phyloP scores from a whole-genome alignment of 306 rosid species.

The Dalbergia cochinchinensis region DNA sequence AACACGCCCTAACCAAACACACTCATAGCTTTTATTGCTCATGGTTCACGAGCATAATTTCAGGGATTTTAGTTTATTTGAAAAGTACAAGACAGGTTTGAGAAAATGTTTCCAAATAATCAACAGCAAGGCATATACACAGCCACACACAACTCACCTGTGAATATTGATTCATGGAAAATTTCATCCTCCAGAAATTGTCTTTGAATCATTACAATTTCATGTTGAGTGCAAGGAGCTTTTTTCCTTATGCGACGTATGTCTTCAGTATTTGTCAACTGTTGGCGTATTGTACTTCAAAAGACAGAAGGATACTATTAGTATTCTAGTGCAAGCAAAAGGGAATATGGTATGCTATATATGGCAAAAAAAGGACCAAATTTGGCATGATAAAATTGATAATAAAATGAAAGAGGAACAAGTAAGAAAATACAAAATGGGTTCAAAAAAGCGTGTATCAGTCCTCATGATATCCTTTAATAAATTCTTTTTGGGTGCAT shows the following conservation, averaged over 20 bases:
- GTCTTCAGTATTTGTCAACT: slow-evolving; percentile 89
- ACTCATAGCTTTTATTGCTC: not conserved
- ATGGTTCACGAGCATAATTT: slow-evolving; percentile 3
- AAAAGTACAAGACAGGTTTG: not conserved
- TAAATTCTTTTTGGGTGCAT: not conserved
- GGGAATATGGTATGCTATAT: not conserved
- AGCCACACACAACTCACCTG: slow-evolving; percentile 61
- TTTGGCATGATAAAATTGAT: not conserved
- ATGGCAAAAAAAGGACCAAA: not conserved
- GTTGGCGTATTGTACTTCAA: slow-evolving; percentile 88
- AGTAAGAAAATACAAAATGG: not conserved
- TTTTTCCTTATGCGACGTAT: slow-evolving; percentile 92
- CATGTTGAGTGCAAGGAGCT: slow-evolving; percentile 90
- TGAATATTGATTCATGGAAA: slow-evolving; percentile 71
- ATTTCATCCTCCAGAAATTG: slow-evolving; percentile 83
- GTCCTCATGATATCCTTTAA: slow-evolving; percentile 18
- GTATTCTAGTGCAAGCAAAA: slow-evolving; percentile 33
- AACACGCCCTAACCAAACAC: not conserved
- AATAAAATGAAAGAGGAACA: slow-evolving; percentile 34
- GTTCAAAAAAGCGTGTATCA: not conserved
- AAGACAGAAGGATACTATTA: slow-evolving; percentile 45
- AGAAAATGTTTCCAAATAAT: slow-evolving; percentile 25
- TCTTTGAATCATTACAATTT: slow-evolving; percentile 87
- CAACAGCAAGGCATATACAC: slow-evolving; percentile 28
- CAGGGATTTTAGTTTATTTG: not conserved